Conservation (phyloP, 202 grass and related monocot genomes). For the Panicum virgatum region DNA sequence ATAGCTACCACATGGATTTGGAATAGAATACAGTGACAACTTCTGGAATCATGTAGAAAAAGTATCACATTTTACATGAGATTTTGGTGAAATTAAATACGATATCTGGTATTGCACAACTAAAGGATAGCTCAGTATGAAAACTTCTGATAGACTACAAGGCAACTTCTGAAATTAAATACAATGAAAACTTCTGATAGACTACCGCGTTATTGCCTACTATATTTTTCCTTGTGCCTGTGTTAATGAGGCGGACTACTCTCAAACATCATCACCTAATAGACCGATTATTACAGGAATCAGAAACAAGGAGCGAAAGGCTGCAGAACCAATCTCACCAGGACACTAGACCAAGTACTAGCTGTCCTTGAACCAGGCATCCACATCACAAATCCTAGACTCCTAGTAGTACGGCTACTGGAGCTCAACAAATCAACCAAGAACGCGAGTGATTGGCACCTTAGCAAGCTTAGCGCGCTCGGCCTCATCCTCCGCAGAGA, state of each 20-base stretch:
- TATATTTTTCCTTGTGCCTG: neutral
- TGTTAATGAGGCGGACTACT: neutral
- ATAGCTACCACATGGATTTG: neutral
- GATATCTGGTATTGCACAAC: neutral
- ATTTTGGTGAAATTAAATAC: neutral
- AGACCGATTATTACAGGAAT: neutral
- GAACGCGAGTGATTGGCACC: constrained; percentile 27
- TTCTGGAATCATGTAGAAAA: neutral
- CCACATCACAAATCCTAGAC: constrained; percentile 6
- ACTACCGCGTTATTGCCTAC: neutral
- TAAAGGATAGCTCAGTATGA: neutral
- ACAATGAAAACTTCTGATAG: no score
- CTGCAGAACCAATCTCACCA: neutral
- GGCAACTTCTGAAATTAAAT: no score
- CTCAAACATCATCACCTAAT: neutral
- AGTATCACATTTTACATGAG: neutral
- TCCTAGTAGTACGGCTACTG: neutral
- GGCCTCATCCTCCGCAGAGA: constrained; percentile 30
- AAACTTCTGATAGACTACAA: neutral
- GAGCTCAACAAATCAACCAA: neutral
- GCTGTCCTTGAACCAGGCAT: neutral
- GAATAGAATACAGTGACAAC: neutral
- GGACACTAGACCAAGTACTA: neutral
- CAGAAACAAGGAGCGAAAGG: neutral
- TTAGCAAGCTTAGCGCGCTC: constrained; percentile 55